Evolutionary conservation across 345 rosid species (phyloP).

Genomic region (Diplotaxis tenuifolia): DNA sequence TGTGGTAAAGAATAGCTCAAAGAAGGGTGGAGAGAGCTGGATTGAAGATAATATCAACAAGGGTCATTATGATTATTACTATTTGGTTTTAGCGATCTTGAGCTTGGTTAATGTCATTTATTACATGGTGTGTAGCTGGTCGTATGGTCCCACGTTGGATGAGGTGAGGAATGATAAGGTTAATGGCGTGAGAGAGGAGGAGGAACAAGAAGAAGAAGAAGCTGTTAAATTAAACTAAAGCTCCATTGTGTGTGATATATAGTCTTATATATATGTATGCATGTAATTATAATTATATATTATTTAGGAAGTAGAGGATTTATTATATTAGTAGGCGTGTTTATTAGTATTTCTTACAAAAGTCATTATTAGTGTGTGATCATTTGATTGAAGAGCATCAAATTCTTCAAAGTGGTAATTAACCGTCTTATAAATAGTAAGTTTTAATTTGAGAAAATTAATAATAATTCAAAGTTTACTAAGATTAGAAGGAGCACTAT

Average conservation of each 20-base stretch:
- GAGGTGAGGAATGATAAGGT: constrained; percentile 40
- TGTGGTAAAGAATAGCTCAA: constrained; percentile 42
- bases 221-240: constrained; percentile 29
- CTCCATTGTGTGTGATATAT: constrained; percentile 17
- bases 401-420: constrained; percentile 4
- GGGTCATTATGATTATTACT: constrained; percentile 73
- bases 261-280: constrained; percentile 8
- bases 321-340: constrained; percentile 5
- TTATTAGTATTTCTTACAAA: constrained; percentile 18
- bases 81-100: constrained; percentile 62
- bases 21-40: constrained; percentile 55
- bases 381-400: constrained; percentile 11
- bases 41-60: constrained; percentile 62
- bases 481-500: neutral
- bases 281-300: constrained; percentile 15
- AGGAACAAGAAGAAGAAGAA: constrained; percentile 32
- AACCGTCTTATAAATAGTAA: neutral
- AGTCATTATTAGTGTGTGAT: constrained; percentile 8
- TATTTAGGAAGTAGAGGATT: constrained; percentile 26
- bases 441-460: neutral
- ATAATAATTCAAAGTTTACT: constrained; percentile 45
- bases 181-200: constrained; percentile 40
- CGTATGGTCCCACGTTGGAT: constrained; percentile 60
- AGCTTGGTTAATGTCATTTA: constrained; percentile 59
- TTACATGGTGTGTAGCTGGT: constrained; percentile 66